These are phyloP conservation scores for Naganishia vishniacii DNA, from an alignment of 768 basidiomycete species.

Conservation along the genomic window DNA sequence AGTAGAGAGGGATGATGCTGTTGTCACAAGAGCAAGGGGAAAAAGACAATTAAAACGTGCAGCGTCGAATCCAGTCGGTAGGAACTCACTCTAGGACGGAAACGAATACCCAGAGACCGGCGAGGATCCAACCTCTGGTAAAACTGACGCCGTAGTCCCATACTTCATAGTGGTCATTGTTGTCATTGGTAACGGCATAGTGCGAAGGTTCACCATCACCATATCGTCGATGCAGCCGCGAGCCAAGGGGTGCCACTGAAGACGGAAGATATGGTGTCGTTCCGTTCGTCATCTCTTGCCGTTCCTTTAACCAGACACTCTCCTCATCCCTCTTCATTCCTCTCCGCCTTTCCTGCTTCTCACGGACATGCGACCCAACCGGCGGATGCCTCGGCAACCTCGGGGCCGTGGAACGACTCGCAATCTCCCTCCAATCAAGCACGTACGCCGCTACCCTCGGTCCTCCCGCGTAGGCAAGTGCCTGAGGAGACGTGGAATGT, in stretches of 20 bases:
- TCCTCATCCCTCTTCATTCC: background rate
- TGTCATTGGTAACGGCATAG: slow-evolving; percentile 25
- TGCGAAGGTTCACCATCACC: background rate
- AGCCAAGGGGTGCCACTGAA: background rate
- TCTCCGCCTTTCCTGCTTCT: background rate
- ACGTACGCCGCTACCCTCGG: slow-evolving; percentile 51
- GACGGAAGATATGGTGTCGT: background rate
- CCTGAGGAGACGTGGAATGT: slow-evolving; percentile 56
- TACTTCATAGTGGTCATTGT: slow-evolving; percentile 39
- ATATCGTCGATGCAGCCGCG: background rate
- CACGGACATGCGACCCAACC: background rate
- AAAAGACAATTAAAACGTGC: slow-evolving; percentile 12
- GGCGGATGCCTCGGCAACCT: slow-evolving; percentile 17
- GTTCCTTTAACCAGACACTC: no score
- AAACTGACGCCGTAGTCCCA: slow-evolving; percentile 72
- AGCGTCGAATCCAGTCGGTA: no score
- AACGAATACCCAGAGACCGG: slow-evolving; percentile 75
- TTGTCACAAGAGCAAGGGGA: slow-evolving; percentile 40
- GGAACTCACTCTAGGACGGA: slow-evolving; percentile 74
- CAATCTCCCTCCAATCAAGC: slow-evolving; percentile 98
- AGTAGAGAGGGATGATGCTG: slow-evolving; percentile 75
- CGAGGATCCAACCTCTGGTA: slow-evolving; percentile 83
- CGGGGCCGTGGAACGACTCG: slow-evolving; percentile 64
- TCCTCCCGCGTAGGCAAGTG: slow-evolving; percentile 43
- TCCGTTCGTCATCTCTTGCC: no score